These are phyloP conservation scores for Phaseolus lunatus DNA, from an alignment of 306 rosid genomes.

Conservation along the genomic window DNA sequence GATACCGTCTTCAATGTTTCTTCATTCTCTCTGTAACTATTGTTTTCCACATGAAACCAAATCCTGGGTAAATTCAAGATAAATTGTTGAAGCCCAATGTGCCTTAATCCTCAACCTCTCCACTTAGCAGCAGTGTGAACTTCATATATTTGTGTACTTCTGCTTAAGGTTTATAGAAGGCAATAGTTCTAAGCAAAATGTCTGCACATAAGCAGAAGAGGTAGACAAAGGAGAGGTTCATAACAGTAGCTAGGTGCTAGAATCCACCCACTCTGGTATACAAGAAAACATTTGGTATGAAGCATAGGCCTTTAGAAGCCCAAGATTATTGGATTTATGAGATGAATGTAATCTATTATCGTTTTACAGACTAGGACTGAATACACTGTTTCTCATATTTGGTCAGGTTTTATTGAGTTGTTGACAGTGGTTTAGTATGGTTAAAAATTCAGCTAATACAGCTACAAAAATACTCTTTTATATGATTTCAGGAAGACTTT, in stretches of 20 bases:
- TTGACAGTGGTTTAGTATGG: constrained; percentile 29
- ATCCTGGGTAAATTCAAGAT: constrained; percentile 8
- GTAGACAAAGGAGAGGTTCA: constrained; percentile 7
- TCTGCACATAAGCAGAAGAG: constrained; percentile 3
- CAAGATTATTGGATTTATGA: constrained; percentile 9
- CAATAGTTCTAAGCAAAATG: neutral
- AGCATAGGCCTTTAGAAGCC: constrained; percentile 11
- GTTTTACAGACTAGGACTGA: constrained; percentile 7
- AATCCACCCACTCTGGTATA: constrained; percentile 22
- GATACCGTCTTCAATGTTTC: neutral
- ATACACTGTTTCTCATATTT: constrained; percentile 4
- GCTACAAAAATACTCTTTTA: constrained; percentile 13
- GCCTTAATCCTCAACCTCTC: constrained; percentile 23
- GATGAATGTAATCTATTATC: neutral
- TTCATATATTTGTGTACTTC: neutral
- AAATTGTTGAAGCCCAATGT: neutral
- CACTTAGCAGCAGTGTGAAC: constrained; percentile 11
- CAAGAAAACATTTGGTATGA: constrained; percentile 27
- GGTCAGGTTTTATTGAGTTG: constrained; percentile 25
- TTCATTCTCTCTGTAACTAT: constrained; percentile 22
- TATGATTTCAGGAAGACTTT: constrained; percentile 90
- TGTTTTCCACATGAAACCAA: constrained; percentile 7
- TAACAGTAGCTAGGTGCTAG: constrained; percentile 29
- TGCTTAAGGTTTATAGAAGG: neutral
- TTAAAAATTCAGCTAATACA: constrained; percentile 28